Percentiles rank a stretch among this genome's conserved stretches.
Evolutionary conservation across 768 basidiomycete genomes (phyloP).

Genomic region (Kwoniella pini): DNA sequence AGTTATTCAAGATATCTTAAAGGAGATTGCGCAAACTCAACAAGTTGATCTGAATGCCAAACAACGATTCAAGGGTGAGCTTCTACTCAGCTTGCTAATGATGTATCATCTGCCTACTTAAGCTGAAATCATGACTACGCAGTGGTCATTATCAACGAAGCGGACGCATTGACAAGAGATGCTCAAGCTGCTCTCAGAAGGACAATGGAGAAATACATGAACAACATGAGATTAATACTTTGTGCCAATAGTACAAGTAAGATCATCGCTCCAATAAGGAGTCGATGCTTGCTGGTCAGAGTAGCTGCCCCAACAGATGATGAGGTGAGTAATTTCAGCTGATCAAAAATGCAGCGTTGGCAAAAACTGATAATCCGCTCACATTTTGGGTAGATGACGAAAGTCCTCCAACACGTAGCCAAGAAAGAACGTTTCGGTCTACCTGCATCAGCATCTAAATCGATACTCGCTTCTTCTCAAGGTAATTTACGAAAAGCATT

Average conservation of each 20-base stretch:
- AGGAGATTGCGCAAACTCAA: slow-evolving; percentile 98
- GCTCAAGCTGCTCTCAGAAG: slow-evolving; percentile 94
- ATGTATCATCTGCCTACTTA: neutral
- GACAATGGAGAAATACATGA: slow-evolving; percentile 99
- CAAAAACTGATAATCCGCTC: neutral
- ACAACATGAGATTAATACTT: slow-evolving; percentile 92
- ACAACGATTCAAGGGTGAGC: slow-evolving; percentile 90
- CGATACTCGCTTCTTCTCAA: slow-evolving; percentile 75
- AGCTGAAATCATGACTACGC: neutral
- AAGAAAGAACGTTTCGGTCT: slow-evolving; percentile 75
- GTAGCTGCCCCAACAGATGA: slow-evolving; percentile 80
- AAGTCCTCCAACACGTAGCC: slow-evolving; percentile 76
- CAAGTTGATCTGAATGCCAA: slow-evolving; percentile 94
- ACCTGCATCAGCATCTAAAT: slow-evolving; percentile 71
- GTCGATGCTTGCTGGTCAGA: slow-evolving; percentile 88
- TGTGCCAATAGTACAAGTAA: slow-evolving; percentile 94
- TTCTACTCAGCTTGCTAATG: neutral
- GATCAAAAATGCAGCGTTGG: neutral
- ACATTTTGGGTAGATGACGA: slow-evolving; percentile 67
- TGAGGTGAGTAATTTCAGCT: slow-evolving; percentile 62
- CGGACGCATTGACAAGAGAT: slow-evolving; percentile 89
- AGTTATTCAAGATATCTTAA: slow-evolving; percentile 93
- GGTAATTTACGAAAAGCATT: slow-evolving; percentile 95
- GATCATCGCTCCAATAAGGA: slow-evolving; percentile 94
- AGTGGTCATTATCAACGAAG: slow-evolving; percentile 98